Conservation (phyloP, 129 eudicot species). For the Artemisia argyi region DNA sequence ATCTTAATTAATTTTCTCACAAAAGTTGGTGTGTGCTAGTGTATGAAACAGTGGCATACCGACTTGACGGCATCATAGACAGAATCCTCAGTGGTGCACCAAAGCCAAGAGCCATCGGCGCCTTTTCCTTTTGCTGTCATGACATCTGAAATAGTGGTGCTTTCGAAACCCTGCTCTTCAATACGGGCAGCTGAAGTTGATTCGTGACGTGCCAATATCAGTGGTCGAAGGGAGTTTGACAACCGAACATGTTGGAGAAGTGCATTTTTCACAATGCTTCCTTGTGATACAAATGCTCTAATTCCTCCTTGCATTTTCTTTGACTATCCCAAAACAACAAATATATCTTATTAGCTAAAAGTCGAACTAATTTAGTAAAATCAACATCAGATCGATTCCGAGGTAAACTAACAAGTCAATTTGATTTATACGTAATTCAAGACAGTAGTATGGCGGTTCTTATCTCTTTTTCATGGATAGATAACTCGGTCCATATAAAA, state of each 20-base stretch:
- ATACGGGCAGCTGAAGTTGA: slow-evolving; percentile 76
- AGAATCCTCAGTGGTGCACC: slow-evolving; percentile 96
- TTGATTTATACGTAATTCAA: background rate
- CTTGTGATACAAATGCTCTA: slow-evolving; percentile 61
- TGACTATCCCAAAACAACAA: slow-evolving; percentile 24
- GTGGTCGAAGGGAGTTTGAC: slow-evolving; percentile 53
- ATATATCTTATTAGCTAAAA: background rate
- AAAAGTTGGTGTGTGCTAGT: background rate
- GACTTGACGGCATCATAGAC: slow-evolving; percentile 98
- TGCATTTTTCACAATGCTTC: slow-evolving; percentile 72
- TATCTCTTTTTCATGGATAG: too few species aligned
- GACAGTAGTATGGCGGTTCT: background rate
- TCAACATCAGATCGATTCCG: background rate
- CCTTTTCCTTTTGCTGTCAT: slow-evolving; percentile 77
- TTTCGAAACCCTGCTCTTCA: slow-evolving; percentile 96
- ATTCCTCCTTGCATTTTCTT: slow-evolving; percentile 87
- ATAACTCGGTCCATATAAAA: background rate
- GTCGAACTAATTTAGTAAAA: background rate
- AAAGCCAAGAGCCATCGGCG: slow-evolving; percentile 99
- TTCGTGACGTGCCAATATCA: slow-evolving; percentile 53
- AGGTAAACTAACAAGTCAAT: background rate
- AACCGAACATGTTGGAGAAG: slow-evolving; percentile 69
- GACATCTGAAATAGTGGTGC: slow-evolving; percentile 88
- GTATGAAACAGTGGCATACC: slow-evolving; percentile 41
- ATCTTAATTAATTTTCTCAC: too few species aligned